phyloP scores from a whole-genome alignment of 441 rosid genomes.

The Sinapis alba region DNA sequence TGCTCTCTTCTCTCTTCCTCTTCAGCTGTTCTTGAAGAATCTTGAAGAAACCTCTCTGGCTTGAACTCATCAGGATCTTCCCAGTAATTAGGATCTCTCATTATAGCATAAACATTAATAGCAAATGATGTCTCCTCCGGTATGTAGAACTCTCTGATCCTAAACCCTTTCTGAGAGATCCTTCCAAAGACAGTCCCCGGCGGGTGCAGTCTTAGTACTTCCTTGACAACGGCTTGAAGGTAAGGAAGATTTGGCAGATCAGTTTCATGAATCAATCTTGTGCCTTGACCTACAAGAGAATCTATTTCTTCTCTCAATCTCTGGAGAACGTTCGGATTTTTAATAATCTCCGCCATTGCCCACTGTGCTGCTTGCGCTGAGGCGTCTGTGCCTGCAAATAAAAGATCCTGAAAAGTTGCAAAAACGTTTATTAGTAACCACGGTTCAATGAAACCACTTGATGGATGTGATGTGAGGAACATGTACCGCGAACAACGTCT shows the following conservation, averaged over 20 bases:
- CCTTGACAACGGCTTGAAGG: slow-evolving; percentile 18
- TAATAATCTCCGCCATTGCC: not conserved
- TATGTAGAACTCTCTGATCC: not conserved
- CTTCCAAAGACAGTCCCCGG: not conserved
- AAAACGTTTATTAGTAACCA: not conserved
- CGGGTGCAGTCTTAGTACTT: slow-evolving; percentile 15
- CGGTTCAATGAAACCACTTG: not conserved
- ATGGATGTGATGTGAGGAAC: not conserved
- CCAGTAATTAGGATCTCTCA: not conserved
- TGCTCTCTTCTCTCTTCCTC: slow-evolving; percentile 7
- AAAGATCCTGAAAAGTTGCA: not conserved
- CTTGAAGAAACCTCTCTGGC: not conserved
- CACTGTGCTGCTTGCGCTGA: not conserved
- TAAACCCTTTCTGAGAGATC: not conserved
- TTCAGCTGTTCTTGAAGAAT: not conserved
- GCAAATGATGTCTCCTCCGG: not conserved
- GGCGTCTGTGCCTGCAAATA: not conserved
- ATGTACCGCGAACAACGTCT: too few relatives aligned
- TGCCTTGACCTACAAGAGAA: not conserved
- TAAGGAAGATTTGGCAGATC: slow-evolving; percentile 19
- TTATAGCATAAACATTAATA: not conserved
- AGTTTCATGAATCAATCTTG: not conserved
- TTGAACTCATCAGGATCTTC: not conserved
- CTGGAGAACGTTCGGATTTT: not conserved
- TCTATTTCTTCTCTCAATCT: not conserved